Conservation (phyloP, 75 land plant genomes). For the Selaginella moellendorffii region DNA sequence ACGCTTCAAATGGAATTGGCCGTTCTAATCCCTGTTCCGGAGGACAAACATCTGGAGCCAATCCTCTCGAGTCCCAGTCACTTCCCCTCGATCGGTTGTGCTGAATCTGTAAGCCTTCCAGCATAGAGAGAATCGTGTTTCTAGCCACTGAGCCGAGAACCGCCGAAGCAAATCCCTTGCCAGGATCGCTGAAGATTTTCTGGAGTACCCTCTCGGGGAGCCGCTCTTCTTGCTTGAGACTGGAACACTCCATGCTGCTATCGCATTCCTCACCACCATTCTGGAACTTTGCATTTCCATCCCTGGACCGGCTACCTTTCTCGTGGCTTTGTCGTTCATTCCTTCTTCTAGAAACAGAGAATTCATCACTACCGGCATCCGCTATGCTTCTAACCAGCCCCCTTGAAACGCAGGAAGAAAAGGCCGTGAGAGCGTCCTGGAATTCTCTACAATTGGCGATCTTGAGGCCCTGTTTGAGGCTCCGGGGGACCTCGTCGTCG, state of each 20-base stretch:
- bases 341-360: not conserved
- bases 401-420: conserved; percentile 37
- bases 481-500: conserved; percentile 53
- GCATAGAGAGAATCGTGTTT: conserved; percentile 41
- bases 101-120: not conserved
- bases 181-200: conserved; percentile 46
- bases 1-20: no score
- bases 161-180: conserved; percentile 66
- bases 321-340: not conserved
- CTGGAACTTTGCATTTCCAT: not conserved
- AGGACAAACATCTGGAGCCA: not conserved
- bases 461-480: conserved; percentile 65
- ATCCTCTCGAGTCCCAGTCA: not conserved
- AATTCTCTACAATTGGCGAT: conserved; percentile 42
- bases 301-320: not conserved
- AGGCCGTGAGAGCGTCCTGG: conserved; percentile 26
- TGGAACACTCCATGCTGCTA: not conserved
- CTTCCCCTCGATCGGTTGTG: not conserved
- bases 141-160: conserved; percentile 76
- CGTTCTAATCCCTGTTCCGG: no score
- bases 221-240: conserved; percentile 4
- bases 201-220: conserved; percentile 48
- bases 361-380: not conserved
- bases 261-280: not conserved
- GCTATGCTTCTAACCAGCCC: conserved; percentile 25